These are phyloP conservation scores for Fusarium temperatum DNA, from an alignment of 2,329 filamentous ascomycete genomes.

Conservation along the genomic window DNA sequence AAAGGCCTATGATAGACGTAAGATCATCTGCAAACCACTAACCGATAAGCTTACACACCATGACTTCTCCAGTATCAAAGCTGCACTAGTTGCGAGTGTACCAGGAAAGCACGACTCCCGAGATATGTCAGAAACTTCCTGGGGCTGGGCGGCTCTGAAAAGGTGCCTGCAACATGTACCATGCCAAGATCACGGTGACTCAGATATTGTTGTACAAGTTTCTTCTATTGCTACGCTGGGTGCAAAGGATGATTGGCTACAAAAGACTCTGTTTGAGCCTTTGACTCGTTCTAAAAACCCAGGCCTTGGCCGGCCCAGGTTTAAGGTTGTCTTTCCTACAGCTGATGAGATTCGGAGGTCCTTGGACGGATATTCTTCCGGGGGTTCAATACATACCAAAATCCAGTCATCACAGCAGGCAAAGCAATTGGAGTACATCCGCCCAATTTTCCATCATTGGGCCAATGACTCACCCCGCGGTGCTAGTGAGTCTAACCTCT, in stretches of 20 bases:
- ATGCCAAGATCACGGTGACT: conserved; percentile 46
- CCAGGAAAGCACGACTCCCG: conserved; percentile 71
- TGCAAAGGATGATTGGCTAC: conserved; percentile 75
- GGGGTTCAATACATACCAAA: conserved; percentile 84
- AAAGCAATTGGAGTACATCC: conserved; percentile 78
- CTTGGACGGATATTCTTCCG: conserved; percentile 80
- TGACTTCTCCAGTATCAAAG: conserved; percentile 76
- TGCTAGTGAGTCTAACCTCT: conserved; percentile 36
- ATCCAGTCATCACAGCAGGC: conserved; percentile 73
- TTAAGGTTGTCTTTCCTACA: conserved; percentile 84
- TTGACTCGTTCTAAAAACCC: conserved; percentile 48
- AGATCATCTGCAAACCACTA: conserved; percentile 63
- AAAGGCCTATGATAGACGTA: conserved; percentile 69
- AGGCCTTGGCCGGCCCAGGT: conserved; percentile 52
- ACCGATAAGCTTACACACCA: conserved; percentile 65
- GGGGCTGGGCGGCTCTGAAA: conserved; percentile 78
- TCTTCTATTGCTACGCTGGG: conserved; percentile 87
- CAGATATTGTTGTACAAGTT: conserved; percentile 70
- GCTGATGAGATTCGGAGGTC: conserved; percentile 73
- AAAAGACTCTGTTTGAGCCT: conserved; percentile 67
- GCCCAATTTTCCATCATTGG: conserved; percentile 79
- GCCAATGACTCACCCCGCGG: conserved; percentile 63
- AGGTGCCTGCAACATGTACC: conserved; percentile 66
- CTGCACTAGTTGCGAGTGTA: conserved; percentile 79
- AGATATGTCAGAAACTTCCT: conserved; percentile 64